Evolutionary conservation across 768 basidiomycete genomes (phyloP), one percentile per base, ranked within the genome.

Genomic region (Mycena leptocephala): DNA sequence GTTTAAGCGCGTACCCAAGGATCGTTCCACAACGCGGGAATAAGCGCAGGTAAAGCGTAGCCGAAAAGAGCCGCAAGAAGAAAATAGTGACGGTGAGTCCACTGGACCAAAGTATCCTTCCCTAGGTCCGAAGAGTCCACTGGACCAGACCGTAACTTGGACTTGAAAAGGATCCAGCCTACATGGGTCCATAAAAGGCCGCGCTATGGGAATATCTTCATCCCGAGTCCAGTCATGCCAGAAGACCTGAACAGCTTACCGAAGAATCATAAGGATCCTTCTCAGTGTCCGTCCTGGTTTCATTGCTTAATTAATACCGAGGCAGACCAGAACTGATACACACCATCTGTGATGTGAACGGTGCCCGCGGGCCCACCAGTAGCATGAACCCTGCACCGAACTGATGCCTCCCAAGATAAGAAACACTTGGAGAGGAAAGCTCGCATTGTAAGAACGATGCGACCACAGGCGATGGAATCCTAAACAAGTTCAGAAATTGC

Each of bases 401-500:
- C 95, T 96, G 37, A 93, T 91, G 10, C 95, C 95, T 3, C 93
- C 95, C 58, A 92, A 86, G 11, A 95, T 88, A 39, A 96, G 89
- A 81, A 93, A 90, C 62, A 92, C 84, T 81, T 95, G 94, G 20
- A 97, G 89, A 33, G 92, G 90, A n/a, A 87, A 83, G 43, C 92
- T 91, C 6, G 95, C 95, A 74, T 94, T 93, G 83, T 95, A 97
- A 2, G 95, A 92, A 65, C 95, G 90, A 82, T 97, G 95, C 4
- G 95, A 95, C 94, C 95, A 97, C 10, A 96, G 88, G 63, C 95
- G 91, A 84, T 97, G 95, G 84, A 96, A 97, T 33, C 93, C 93
- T 93, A 80, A 63, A 41, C 37, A 63, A 72, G 51, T 41, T 53
- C 65, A 61, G 41, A 70, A 62, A 67, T 51, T 6, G 26, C 22